A percentile compares a stretch with the other conserved stretches of the same genome.
phyloP scores from a whole-genome alignment of 2,329 filamentous ascomycete genomes.

The Fusarium torulosum region DNA sequence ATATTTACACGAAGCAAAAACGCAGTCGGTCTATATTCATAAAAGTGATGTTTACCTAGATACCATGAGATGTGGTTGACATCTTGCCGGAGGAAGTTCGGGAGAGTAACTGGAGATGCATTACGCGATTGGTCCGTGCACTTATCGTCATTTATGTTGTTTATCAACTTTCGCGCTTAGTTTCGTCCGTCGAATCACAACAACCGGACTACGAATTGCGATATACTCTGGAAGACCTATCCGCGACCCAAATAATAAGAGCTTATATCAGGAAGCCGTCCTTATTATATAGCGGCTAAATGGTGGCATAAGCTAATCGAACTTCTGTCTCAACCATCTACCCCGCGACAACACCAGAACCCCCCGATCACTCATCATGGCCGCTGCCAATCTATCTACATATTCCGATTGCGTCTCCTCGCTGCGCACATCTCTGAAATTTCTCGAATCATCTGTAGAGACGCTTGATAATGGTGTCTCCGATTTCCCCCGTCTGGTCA shows the following conservation, averaged over 20 bases:
- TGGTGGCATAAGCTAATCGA: not conserved
- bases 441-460: slow-evolving; percentile 70
- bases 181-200: slow-evolving; percentile 19
- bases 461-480: slow-evolving; percentile 68
- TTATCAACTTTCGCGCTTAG: slow-evolving; percentile 20
- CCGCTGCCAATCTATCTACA: slow-evolving; percentile 50
- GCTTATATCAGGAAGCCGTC: not conserved
- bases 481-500: slow-evolving; percentile 68
- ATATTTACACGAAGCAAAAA: too few relatives aligned
- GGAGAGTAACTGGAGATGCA: not conserved
- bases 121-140: slow-evolving; percentile 27
- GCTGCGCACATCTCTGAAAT: slow-evolving; percentile 69
- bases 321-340: not conserved
- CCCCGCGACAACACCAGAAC: slow-evolving; percentile 25
- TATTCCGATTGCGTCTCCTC: slow-evolving; percentile 72
- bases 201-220: not conserved
- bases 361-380: slow-evolving; percentile 34
- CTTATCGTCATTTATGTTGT: slow-evolving; percentile 15
- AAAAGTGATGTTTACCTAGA: not conserved
- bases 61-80: not conserved
- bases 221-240: not conserved
- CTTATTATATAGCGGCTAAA: not conserved
- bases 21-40: too few relatives aligned
- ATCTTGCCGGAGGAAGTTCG: slow-evolving; percentile 21
- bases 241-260: not conserved